Evolutionary conservation across 805 yeast genomes (phyloP), one percentile per base, ranked within the genome.

Genomic region (Lipomyces spencermartinsiae): DNA sequence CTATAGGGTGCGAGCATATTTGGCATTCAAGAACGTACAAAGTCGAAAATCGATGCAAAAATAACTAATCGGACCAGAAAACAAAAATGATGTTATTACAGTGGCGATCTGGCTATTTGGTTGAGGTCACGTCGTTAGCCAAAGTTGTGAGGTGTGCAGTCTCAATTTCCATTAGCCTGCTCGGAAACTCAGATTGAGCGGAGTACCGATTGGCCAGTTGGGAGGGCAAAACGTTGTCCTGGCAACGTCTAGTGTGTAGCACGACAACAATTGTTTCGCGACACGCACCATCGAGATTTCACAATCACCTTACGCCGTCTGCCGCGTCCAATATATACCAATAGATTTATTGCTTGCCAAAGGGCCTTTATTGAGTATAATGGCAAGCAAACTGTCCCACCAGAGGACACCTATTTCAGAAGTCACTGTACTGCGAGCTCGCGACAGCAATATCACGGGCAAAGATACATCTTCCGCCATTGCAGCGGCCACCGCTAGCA

Each of bases 401-500:
- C 16, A 37, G 14, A 12, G 43, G 14, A 16, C 43, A 10, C 4
- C 16, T n/a, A 43, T 43, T 8, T 6, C 49, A 43, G 49, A 43
- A n/a, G 56, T 5, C 19, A 22, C 12, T 53, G 56, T 25, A 7
- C 22, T 53, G 34, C 19, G 16, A 7, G 22, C 1, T 7, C 34
- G 29, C 33, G 56, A 53, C 16, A 53, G 31, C 22, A 53, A 53
- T 25, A 19, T 53, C 8, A 12, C 56, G 2, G 56, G n/a, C 31
- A 25, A 25, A 16, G 34, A 53, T 12, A 29, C 31, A 9, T 53
- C 31, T 4, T 53, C 56, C 16, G 14, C 56, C 3, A n/a, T 53
- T 53, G 56, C 56, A 10, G 14, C 56, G 2, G 58, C 59, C 29
- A 73, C 64, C 35, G 87, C 90, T 0, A 87, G 84, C 65, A 87